Conservation (phyloP, 2,329 filamentous ascomycete species). For the Leptographium procerum region DNA sequence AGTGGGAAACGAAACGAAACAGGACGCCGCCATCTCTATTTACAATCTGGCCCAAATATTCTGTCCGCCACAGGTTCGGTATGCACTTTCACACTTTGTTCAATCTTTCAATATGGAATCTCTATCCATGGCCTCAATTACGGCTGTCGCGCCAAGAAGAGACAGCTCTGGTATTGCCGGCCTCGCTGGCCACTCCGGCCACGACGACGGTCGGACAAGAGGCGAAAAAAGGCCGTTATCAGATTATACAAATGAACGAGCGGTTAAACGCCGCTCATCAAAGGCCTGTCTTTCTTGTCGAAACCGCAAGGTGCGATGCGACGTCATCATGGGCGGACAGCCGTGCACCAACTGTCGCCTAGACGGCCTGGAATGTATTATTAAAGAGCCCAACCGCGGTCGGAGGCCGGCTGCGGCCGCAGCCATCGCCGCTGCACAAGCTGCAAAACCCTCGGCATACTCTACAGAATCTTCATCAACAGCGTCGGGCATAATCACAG, state of each 20-base stretch:
- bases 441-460: too few species aligned
- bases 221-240: neutral
- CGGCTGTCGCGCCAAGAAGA: neutral
- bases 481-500: neutral
- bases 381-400: neutral
- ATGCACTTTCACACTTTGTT: too few species aligned
- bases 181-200: neutral
- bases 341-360: conserved; percentile 10
- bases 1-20: neutral
- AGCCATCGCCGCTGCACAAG: too few species aligned
- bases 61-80: too few species aligned
- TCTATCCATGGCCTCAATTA: neutral
- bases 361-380: conserved; percentile 4
- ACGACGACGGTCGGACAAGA: too few species aligned
- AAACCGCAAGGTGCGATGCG: conserved; percentile 9
- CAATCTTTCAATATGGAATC: too few species aligned
- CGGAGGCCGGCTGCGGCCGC: neutral
- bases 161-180: neutral
- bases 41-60: too few species aligned
- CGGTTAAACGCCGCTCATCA: conserved; percentile 3
- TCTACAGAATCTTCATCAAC: too few species aligned
- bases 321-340: conserved; percentile 1
- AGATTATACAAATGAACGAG: neutral
- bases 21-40: neutral
- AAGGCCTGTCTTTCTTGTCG: conserved; percentile 9